Conservation (phyloP, 306 rosid genomes). For the Sicyos edulis region DNA sequence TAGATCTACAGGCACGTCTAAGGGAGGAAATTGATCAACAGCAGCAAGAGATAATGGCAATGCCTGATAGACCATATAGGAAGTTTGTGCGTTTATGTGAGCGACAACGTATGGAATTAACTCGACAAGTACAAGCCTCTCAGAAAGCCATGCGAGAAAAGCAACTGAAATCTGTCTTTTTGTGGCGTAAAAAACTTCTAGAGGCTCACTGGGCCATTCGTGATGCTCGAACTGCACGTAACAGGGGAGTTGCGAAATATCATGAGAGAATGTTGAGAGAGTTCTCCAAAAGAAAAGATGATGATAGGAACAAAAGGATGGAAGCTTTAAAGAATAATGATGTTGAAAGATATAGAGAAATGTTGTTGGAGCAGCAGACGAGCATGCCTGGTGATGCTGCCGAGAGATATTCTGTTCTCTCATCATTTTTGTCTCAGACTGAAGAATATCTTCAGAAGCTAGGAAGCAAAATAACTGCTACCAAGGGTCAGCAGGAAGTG, state of each 20-base stretch:
- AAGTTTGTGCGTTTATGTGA: conserved; percentile 90
- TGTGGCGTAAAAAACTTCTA: conserved; percentile 95
- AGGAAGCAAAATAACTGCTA: conserved; percentile 88
- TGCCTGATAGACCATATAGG: conserved; percentile 94
- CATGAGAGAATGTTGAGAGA: conserved; percentile 93
- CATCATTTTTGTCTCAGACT: conserved; percentile 86
- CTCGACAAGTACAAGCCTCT: conserved; percentile 88
- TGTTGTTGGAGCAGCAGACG: conserved; percentile 92
- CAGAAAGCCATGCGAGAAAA: conserved; percentile 82
- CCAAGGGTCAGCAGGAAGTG: conserved; percentile 85
- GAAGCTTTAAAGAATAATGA: conserved; percentile 97
- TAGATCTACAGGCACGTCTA: conserved; percentile 79
- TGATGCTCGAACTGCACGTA: conserved; percentile 93
- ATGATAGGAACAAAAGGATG: conserved; percentile 86
- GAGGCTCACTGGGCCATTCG: conserved; percentile 96
- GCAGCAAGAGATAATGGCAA: conserved; percentile 97
- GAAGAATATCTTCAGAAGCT: conserved; percentile 93
- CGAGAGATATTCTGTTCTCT: conserved; percentile 91
- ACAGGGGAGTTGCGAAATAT: conserved; percentile 95
- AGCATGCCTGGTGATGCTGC: conserved; percentile 86
- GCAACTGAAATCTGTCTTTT: conserved; percentile 87
- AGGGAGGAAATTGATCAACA: conserved; percentile 96
- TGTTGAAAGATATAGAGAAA: conserved; percentile 93
- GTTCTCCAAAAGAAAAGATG: conserved; percentile 89
- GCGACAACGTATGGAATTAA: conserved; percentile 88